Evolutionary conservation across 2,329 filamentous ascomycete genomes (phyloP).

Genomic region (Fusarium sp.): DNA sequence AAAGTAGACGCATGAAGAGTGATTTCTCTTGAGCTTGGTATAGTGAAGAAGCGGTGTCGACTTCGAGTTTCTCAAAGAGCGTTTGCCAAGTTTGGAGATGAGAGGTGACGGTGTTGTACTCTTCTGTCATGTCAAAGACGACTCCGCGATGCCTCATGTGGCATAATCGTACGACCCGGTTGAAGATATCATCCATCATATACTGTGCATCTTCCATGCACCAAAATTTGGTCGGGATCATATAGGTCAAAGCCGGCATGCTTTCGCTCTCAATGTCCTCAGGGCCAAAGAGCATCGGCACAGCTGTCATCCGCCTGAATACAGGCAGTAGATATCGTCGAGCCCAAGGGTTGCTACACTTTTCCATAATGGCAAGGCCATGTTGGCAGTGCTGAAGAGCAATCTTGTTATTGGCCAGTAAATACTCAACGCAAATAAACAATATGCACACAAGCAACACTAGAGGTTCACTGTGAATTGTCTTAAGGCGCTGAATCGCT

Average conservation of each 20-base stretch:
- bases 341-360: not conserved
- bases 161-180: not conserved
- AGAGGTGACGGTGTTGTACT: not conserved
- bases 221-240: not conserved
- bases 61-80: not conserved
- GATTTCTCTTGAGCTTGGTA: not conserved
- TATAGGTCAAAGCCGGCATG: not conserved
- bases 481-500: slow-evolving; percentile 13
- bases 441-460: slow-evolving; percentile 15
- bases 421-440: slow-evolving; percentile 17
- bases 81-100: not conserved
- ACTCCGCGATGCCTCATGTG: not conserved
- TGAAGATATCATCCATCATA: slow-evolving; percentile 20
- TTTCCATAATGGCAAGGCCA: slow-evolving; percentile 4
- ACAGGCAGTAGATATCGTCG: slow-evolving; percentile 12
- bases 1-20: not conserved
- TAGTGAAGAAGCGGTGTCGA: not conserved
- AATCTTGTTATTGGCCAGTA: slow-evolving; percentile 1
- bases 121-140: not conserved
- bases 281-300: slow-evolving; percentile 15
- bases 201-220: slow-evolving; percentile 9
- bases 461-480: not conserved
- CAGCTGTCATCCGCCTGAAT: slow-evolving; percentile 4
- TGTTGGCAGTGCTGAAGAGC: slow-evolving; percentile 9
- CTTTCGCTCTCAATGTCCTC: not conserved